phyloP scores from a whole-genome alignment of 768 basidiomycete species.

The Leucogyrophana mollusca region DNA sequence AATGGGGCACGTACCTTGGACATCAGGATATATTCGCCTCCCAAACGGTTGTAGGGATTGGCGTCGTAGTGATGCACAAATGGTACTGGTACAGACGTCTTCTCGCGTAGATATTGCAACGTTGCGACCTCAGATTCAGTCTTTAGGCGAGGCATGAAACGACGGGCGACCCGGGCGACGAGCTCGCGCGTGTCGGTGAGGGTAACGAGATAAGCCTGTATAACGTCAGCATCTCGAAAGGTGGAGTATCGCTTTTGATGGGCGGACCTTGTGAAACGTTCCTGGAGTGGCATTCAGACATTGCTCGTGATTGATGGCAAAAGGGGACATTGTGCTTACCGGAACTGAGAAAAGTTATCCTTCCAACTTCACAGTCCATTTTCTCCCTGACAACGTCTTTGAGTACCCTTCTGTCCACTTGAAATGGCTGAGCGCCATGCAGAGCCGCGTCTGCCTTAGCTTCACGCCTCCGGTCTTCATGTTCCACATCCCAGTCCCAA shows the following conservation, averaged over 20 bases:
- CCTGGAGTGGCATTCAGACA: constrained; percentile 40
- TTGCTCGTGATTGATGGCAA: constrained; percentile 13
- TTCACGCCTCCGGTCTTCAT: constrained; percentile 66
- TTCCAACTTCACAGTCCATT: constrained; percentile 60
- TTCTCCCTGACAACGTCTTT: constrained; percentile 78
- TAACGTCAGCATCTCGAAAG: constrained; percentile 9
- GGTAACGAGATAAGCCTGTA: constrained; percentile 74
- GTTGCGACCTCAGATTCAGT: constrained; percentile 88
- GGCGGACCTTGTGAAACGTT: constrained; percentile 78
- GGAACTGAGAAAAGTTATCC: constrained; percentile 72
- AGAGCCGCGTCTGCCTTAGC: constrained; percentile 59
- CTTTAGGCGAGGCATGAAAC: constrained; percentile 85
- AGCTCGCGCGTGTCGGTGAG: constrained; percentile 59
- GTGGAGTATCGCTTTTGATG: neutral
- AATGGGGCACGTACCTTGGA: constrained; percentile 57
- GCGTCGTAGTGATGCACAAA: constrained; percentile 75
- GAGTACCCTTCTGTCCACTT: constrained; percentile 71
- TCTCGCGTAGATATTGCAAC: constrained; percentile 72
- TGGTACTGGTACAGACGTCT: constrained; percentile 73
- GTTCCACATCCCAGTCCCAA: constrained; percentile 76
- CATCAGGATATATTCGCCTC: constrained; percentile 86
- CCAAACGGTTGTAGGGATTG: constrained; percentile 81
- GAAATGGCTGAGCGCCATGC: constrained; percentile 66
- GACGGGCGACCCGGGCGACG: constrained; percentile 78
- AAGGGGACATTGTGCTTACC: constrained; percentile 42